These are phyloP conservation scores for Veloboletus limbatus DNA, from an alignment of 1,284 basidiomycete genomes.

Conservation along the genomic window DNA sequence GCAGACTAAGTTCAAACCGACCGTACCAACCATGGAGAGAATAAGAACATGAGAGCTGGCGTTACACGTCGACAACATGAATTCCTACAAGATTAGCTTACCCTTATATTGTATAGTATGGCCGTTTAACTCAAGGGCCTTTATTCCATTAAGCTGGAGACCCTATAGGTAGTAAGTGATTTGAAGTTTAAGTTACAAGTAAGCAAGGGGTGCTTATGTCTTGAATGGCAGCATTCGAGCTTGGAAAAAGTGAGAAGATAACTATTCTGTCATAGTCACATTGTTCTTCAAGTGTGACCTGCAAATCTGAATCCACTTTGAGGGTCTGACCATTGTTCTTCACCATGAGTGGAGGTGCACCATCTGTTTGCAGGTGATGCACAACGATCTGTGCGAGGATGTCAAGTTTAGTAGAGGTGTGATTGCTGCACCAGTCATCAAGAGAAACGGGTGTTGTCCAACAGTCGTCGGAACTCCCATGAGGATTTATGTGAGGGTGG, in stretches of 20 bases:
- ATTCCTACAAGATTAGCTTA: neutral
- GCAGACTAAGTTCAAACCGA: conserved; percentile 21
- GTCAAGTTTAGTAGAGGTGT: neutral
- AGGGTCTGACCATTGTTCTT: neutral
- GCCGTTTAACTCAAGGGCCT: neutral
- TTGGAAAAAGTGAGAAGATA: conserved; percentile 20
- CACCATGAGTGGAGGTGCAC: neutral
- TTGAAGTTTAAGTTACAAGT: too few species aligned
- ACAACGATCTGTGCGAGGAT: neutral
- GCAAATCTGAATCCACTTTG: too few species aligned
- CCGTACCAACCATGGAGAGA: conserved; percentile 17
- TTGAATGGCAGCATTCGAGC: conserved; percentile 4
- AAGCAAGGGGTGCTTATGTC: too few species aligned
- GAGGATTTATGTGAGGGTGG: conserved; percentile 4
- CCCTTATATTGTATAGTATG: neutral
- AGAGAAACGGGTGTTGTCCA: neutral
- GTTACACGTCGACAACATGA: neutral
- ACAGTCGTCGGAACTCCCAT: neutral
- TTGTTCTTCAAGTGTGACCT: too few species aligned
- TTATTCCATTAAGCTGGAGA: neutral
- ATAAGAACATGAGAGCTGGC: conserved; percentile 12
- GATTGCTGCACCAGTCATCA: neutral
- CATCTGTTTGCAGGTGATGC: neutral
- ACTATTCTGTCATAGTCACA: conserved; percentile 11
- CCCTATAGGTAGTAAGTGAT: too few species aligned